A percentile compares a stretch with the other conserved stretches of the same genome.
phyloP scores from a whole-genome alignment of 108 stramenopile genomes.

The Stephanodiscus minutulus region DNA sequence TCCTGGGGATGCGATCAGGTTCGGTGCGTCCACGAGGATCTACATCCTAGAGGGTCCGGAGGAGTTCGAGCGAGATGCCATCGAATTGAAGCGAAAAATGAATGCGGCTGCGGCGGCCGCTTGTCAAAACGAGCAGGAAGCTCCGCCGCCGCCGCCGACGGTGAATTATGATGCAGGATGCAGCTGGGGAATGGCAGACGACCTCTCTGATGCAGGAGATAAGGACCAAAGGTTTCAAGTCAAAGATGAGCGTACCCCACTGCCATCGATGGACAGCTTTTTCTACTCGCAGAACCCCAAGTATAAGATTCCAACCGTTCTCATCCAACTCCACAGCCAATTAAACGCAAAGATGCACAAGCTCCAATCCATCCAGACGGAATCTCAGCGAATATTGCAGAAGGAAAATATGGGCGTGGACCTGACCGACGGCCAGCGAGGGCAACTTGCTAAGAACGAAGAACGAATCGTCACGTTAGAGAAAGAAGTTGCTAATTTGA shows the following conservation, averaged over 20 bases:
- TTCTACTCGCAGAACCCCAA: slow-evolving; percentile 27
- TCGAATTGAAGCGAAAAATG: slow-evolving; percentile 8
- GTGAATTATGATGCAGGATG: slow-evolving; percentile 36
- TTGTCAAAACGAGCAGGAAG: neutral
- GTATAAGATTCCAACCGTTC: slow-evolving; percentile 55
- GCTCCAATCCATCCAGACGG: slow-evolving; percentile 60
- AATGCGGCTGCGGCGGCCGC: neutral
- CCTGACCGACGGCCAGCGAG: slow-evolving; percentile 70
- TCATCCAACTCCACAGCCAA: slow-evolving; percentile 57
- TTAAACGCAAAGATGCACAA: slow-evolving; percentile 59
- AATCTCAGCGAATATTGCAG: slow-evolving; percentile 62
- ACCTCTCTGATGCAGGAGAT: slow-evolving; percentile 13
- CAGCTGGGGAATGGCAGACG: slow-evolving; percentile 57
- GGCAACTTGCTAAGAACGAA: slow-evolving; percentile 57
- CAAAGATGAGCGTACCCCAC: slow-evolving; percentile 12
- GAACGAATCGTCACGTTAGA: slow-evolving; percentile 36
- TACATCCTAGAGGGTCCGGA: slow-evolving; percentile 69
- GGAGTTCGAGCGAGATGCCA: slow-evolving; percentile 57
- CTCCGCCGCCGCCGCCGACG: neutral
- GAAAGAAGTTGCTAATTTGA: slow-evolving; percentile 49
- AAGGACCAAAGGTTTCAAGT: slow-evolving; percentile 7
- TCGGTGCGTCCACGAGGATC: slow-evolving; percentile 71
- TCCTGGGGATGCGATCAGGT: slow-evolving; percentile 71
- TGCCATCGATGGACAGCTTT: slow-evolving; percentile 40
- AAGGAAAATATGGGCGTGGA: slow-evolving; percentile 55